These are phyloP conservation scores for Rauvolfia tetraphylla DNA, from an alignment of 257 asterid species.

Conservation along the genomic window DNA sequence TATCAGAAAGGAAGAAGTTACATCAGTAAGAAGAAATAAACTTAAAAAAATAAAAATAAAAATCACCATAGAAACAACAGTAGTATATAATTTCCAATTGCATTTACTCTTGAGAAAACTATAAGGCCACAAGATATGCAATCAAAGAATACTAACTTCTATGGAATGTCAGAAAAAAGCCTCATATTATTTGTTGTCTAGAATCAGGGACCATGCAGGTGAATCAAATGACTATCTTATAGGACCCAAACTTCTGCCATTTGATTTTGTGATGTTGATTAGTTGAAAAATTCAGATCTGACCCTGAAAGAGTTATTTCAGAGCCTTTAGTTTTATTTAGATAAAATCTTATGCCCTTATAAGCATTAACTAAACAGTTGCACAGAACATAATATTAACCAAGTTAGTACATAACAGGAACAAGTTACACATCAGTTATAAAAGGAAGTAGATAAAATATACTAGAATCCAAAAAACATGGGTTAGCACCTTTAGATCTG, in stretches of 20 bases:
- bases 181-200: not conserved
- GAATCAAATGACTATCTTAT: not conserved
- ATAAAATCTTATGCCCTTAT: not conserved
- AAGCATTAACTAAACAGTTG: not conserved
- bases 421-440: not conserved
- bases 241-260: not conserved
- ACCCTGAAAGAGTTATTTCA: not conserved
- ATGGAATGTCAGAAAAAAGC: not conserved
- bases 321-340: not conserved
- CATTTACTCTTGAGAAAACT: not conserved
- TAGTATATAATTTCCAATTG: not conserved
- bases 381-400: not conserved
- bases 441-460: slow-evolving; percentile 10
- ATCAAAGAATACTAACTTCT: not conserved
- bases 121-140: not conserved
- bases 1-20: not conserved
- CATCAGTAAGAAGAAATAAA: not conserved
- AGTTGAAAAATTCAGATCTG: not conserved
- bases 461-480: not conserved
- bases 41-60: too few relatives aligned
- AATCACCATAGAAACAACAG: not conserved
- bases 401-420: not conserved
- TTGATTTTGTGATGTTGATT: not conserved
- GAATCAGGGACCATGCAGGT: not conserved
- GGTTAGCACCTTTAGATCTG: slow-evolving; percentile 82